A percentile compares a stretch with the other conserved stretches of the same genome.
phyloP scores from a whole-genome alignment of 768 basidiomycete genomes.

The Lactifluus echinatus region DNA sequence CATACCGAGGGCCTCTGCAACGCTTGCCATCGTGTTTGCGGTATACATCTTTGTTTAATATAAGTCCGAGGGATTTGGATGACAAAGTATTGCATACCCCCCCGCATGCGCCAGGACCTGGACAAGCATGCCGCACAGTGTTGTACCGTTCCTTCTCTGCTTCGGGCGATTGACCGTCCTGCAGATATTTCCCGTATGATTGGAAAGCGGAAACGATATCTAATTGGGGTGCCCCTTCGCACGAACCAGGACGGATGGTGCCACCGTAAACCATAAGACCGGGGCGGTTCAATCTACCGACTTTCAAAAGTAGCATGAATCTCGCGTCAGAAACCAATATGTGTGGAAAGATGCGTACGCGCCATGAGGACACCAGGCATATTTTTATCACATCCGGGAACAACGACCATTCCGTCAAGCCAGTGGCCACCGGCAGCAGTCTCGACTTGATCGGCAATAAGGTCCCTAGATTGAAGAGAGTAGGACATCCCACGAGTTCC shows the following conservation, averaged over 20 bases:
- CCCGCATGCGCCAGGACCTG: conserved; percentile 97
- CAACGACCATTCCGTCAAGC: conserved; percentile 94
- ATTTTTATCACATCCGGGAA: conserved; percentile 99
- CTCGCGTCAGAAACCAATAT: not conserved
- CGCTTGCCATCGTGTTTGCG: conserved; percentile 97
- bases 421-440: conserved; percentile 95
- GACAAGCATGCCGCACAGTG: conserved; percentile 88
- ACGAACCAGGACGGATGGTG: conserved; percentile 86
- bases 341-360: conserved; percentile 42
- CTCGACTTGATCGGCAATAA: conserved; percentile 97
- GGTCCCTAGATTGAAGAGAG: conserved; percentile 94
- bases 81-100: conserved; percentile 46
- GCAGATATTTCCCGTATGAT: conserved; percentile 89
- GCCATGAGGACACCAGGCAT: conserved; percentile 99
- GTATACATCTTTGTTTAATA: conserved; percentile 74
- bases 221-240: conserved; percentile 77
- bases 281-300: conserved; percentile 92
- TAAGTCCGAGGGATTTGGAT: conserved; percentile 3
- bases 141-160: conserved; percentile 82
- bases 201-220: conserved; percentile 99
- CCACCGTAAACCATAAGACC: conserved; percentile 98
- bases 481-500: conserved; percentile 90
- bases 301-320: conserved; percentile 30
- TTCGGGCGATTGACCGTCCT: conserved; percentile 73
- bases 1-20: conserved; percentile 94